Evolutionary conservation across 1,139 yeast species (phyloP), one percentile per base, ranked within the genome.

Genomic region (Ogataea hybrid): DNA sequence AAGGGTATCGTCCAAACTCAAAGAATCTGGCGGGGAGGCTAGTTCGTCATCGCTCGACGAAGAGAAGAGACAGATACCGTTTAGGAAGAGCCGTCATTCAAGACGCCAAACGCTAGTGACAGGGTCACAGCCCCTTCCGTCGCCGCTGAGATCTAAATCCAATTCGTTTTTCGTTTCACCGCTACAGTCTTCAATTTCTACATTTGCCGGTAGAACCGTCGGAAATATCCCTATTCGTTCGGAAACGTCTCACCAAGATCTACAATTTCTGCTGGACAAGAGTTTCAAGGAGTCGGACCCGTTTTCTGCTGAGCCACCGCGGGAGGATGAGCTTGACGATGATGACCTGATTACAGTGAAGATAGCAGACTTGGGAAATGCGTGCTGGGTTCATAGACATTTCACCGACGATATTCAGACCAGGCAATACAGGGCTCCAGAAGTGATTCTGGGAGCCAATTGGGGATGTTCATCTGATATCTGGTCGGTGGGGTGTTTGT

Each of bases 381-480:
- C 95, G 0, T 85, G 95, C 51, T 84, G 84, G 76, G 69, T 75
- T 8, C 69, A 77, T 55, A 73, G 72, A 34, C 95, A 87, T 61
- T 84, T 83, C 63, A 84, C 95, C 14, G 78, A 84, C 61, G 92
- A 84, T 57, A 85, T 87, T 50, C 95, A 87, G 63, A 87, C 96
- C 1, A 70, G 96, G 35, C 95, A 87, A 60, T 87, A 87, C 61
- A 68, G 96, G 28, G 75, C 94, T 1, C 95, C 95, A 0, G 96
- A 87, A 61, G 82, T 85, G 29, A 63, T 79, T 21, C 64, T 81
- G 37, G 85, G 89, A 35, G 72, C 79, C 14, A 61, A 71, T 15
- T 87, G 95, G 95, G 95, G 96, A 10, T 84, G 89, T 33, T 77
- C 85, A 37, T 79, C 89, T 1, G 96, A 87, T 60, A 69, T 84